phyloP scores from a whole-genome alignment of 139 green algal species.

The Astrephomene gubernaculifera region DNA sequence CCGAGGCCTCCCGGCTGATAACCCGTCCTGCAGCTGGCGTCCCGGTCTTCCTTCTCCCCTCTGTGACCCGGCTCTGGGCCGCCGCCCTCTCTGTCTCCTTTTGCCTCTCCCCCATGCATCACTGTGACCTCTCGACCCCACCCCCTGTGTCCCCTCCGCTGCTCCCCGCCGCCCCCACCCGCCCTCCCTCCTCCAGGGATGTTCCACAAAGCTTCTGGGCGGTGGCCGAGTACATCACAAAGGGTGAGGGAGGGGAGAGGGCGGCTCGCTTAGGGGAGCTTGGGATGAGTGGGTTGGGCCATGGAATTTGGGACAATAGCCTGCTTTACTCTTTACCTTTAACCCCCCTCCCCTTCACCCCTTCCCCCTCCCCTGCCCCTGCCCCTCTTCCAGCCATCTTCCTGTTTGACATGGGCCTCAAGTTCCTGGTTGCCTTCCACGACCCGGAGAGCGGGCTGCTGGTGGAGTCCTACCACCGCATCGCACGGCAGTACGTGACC shows the following conservation, averaged over 20 bases:
- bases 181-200: not conserved
- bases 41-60: too few species aligned
- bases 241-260: not conserved
- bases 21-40: too few species aligned
- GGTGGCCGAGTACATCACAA: slow-evolving; percentile 9
- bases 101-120: too few species aligned
- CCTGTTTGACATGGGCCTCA: slow-evolving; percentile 14
- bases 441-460: slow-evolving; percentile 17
- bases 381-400: not conserved
- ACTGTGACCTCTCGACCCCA: too few species aligned
- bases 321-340: not conserved
- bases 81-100: too few species aligned
- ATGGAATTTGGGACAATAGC: not conserved
- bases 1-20: too few species aligned
- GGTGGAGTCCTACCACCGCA: not conserved
- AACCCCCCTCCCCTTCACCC: not conserved
- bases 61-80: too few species aligned
- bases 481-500: slow-evolving; percentile 19
- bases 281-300: not conserved
- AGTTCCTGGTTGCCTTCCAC: slow-evolving; percentile 36
- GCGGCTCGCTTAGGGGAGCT: not conserved
- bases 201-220: slow-evolving; percentile 17
- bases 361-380: not conserved
- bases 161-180: too few species aligned
- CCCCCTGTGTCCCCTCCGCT: not conserved